These are phyloP conservation scores for Pleurotus platypus DNA, from an alignment of 768 basidiomycete species.

Conservation along the genomic window DNA sequence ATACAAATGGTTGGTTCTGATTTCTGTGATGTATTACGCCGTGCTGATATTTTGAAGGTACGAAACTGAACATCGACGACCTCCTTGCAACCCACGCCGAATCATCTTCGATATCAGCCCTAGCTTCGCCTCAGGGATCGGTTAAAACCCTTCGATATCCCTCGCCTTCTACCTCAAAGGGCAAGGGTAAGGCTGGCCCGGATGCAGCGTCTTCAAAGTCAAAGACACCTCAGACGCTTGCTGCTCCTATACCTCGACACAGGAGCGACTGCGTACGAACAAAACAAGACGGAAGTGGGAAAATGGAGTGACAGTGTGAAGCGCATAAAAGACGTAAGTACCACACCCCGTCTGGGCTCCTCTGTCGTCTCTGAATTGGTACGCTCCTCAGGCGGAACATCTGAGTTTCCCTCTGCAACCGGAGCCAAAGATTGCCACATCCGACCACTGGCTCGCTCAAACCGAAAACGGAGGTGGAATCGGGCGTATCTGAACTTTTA, in stretches of 20 bases:
- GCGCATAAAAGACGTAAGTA: constrained; percentile 75
- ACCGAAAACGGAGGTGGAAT: constrained; percentile 86
- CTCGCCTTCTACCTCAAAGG: constrained; percentile 43
- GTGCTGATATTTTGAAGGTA: constrained; percentile 27
- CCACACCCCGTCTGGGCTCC: background rate
- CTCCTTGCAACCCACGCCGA: constrained; percentile 70
- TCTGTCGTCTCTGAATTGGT: too few relatives aligned
- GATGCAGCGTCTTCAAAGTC: background rate
- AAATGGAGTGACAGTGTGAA: constrained; percentile 95
- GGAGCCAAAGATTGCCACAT: constrained; percentile 48
- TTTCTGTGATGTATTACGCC: background rate
- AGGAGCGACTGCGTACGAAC: constrained; percentile 91
- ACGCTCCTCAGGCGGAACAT: constrained; percentile 54
- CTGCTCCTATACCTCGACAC: constrained; percentile 87
- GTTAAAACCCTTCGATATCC: constrained; percentile 51
- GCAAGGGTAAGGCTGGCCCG: constrained; percentile 28
- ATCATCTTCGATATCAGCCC: constrained; percentile 41
- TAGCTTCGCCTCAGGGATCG: constrained; percentile 66
- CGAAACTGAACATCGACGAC: constrained; percentile 66
- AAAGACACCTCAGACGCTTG: constrained; percentile 42
- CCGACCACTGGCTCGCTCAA: constrained; percentile 78
- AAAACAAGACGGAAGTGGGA: constrained; percentile 87
- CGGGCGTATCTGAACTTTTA: constrained; percentile 76
- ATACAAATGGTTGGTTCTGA: constrained; percentile 37
- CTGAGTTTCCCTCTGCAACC: constrained; percentile 83